Base-by-base conservation (phyloP, 345 rosid species). In the Brassica juncea region DNA sequence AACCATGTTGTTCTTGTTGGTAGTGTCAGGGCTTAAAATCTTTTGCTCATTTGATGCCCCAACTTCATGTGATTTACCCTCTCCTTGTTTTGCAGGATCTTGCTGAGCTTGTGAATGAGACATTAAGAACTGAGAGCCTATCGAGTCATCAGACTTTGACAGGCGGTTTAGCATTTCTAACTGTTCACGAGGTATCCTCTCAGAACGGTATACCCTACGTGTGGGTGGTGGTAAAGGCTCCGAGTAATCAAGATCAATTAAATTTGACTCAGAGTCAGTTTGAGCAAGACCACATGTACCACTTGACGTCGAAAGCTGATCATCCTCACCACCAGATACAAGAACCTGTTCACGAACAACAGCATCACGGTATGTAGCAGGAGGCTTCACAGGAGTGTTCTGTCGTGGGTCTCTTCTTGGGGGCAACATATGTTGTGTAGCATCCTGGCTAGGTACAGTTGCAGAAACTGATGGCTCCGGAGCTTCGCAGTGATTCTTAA, bases 111-210 rank as follows among this genome's bases (percentile, higher is more conserved):
- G 95, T 74, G 89, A 66, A 76, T 89, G 97, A 77, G 90, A 72
- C 79, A 89, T 82, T 74, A 89, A 83, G 82, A 91, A 86, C 86
- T 91, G 98, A 75, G 95, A 84, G 73, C 94, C 97, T 54, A 54
- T 15, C 3, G 59, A 54, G 86, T 93, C 96, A 81, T 91, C 86
- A 30, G 97, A 95, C 80, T 95, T 95, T 42, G 99, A 91, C 77
- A 90, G 74, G 79, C 98, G 92, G 71, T 81, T 91, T 63, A 88
- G 88, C 85, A 86, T 85, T 81, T 89, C 98, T 77, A 87, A 83
- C 80, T 88, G 97, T 82, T 89, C 93, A 82, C 90, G 85, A 16
- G 95, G 97, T 69, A 91, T 84, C 80, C 91, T 81, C 86, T 93
- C 98, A 2, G 98, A 95, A 81, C 84, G 85, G 68, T 88, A 95